Percentiles rank a stretch among this genome's conserved stretches.
These are phyloP conservation scores for Drechslerella coelobrocha DNA, from an alignment of 2,329 filamentous ascomycete species.

Conservation along the genomic window DNA sequence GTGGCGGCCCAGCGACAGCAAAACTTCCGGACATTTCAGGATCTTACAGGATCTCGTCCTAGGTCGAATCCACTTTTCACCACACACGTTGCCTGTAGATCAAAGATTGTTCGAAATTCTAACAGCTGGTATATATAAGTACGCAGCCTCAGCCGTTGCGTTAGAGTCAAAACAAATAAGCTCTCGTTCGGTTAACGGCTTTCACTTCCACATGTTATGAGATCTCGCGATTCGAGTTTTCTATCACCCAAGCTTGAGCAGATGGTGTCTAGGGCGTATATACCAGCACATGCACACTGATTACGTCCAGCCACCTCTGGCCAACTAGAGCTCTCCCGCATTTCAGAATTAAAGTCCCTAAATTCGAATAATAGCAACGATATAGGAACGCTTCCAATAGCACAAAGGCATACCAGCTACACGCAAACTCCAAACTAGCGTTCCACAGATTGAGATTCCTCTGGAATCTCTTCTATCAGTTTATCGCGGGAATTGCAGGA, in stretches of 20 bases:
- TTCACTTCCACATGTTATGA: too few relatives aligned
- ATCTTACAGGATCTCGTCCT: slow-evolving; percentile 1
- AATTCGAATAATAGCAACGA: neutral
- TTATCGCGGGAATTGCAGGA: slow-evolving; percentile 1
- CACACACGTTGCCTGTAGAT: neutral
- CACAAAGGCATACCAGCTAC: too few relatives aligned
- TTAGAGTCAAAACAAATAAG: too few relatives aligned
- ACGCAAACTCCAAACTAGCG: too few relatives aligned
- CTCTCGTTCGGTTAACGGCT: too few relatives aligned
- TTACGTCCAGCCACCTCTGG: neutral
- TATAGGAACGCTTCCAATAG: neutral
- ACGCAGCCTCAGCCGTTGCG: too few relatives aligned
- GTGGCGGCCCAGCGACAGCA: slow-evolving; percentile 1
- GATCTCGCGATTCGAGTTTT: too few relatives aligned
- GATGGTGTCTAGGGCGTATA: neutral
- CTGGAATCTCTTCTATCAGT: neutral
- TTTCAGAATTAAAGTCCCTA: too few relatives aligned
- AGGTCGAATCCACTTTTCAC: neutral
- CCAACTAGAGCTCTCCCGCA: neutral
- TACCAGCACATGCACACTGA: neutral
- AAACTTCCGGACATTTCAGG: neutral
- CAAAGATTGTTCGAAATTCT: neutral
- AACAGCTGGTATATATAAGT: too few relatives aligned
- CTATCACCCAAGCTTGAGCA: neutral
- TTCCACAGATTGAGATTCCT: neutral